These are phyloP conservation scores for Imleria badia DNA, from an alignment of 768 basidiomycete species.

Conservation along the genomic window DNA sequence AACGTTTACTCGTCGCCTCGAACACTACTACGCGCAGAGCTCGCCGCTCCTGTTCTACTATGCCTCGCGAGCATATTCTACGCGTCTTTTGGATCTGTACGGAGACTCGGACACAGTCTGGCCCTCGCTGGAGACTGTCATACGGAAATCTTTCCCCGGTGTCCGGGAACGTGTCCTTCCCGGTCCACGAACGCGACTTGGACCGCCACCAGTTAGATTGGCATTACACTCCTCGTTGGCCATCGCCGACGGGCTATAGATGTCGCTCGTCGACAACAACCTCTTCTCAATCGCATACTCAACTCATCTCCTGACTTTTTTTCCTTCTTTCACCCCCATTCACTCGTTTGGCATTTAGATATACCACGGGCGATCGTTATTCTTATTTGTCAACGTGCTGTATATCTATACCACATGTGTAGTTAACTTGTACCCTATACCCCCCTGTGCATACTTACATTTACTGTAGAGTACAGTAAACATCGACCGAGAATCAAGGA, in stretches of 20 bases:
- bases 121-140: slow-evolving; percentile 67
- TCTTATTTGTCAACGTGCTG: slow-evolving; percentile 16
- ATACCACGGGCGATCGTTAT: background rate
- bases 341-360: slow-evolving; percentile 17
- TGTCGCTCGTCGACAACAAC: background rate
- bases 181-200: slow-evolving; percentile 14
- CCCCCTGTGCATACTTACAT: slow-evolving; percentile 5
- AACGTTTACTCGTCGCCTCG: slow-evolving; percentile 69
- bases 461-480: slow-evolving; percentile 10
- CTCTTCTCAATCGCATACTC: background rate
- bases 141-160: slow-evolving; percentile 53
- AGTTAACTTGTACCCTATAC: slow-evolving; percentile 10
- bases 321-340: background rate
- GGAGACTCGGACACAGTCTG: slow-evolving; percentile 80
- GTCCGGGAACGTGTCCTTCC: slow-evolving; percentile 47
- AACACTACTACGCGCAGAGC: slow-evolving; percentile 74
- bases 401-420: slow-evolving; percentile 18
- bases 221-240: slow-evolving; percentile 7
- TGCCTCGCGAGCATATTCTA: slow-evolving; percentile 40
- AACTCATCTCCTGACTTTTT: background rate
- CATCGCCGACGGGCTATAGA: slow-evolving; percentile 17
- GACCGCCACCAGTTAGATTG: slow-evolving; percentile 17
- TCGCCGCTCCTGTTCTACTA: slow-evolving; percentile 82
- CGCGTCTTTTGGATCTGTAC: slow-evolving; percentile 52
- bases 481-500: background rate